Conservation (phyloP, 768 basidiomycete genomes). For the Amanita subjunquillea region DNA sequence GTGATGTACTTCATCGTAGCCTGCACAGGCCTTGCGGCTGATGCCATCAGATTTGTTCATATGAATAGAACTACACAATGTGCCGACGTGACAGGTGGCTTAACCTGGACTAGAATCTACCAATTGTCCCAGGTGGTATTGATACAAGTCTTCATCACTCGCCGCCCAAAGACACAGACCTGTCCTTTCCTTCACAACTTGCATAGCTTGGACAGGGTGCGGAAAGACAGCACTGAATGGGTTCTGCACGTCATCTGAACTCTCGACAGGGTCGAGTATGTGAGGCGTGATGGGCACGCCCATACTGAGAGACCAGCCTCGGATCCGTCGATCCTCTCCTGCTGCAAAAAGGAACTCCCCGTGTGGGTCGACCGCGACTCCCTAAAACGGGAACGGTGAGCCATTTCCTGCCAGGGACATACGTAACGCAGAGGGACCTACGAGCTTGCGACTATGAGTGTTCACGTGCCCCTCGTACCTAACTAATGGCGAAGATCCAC, state of each 20-base stretch:
- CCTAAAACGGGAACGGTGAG: conserved; percentile 25
- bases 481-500: conserved; percentile 30
- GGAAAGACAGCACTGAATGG: conserved; percentile 25
- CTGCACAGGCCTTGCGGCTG: too few species aligned
- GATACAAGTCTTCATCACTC: conserved; percentile 32
- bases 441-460: conserved; percentile 37
- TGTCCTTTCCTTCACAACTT: conserved; percentile 31
- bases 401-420: not conserved
- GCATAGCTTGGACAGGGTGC: conserved; percentile 34
- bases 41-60: too few species aligned
- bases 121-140: conserved; percentile 38
- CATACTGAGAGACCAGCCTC: conserved; percentile 57
- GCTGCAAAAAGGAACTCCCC: conserved; percentile 58
- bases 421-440: conserved; percentile 20
- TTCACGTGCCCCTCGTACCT: conserved; percentile 51
- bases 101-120: not conserved
- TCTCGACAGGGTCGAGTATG: not conserved
- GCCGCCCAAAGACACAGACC: conserved; percentile 45
- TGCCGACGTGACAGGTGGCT: too few species aligned
- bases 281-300: conserved; percentile 19
- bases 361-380: conserved; percentile 45
- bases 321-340: conserved; percentile 53
- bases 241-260: conserved; percentile 1
- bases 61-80: too few species aligned
- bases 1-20: conserved; percentile 25